Base-by-base conservation (phyloP, 2,329 filamentous ascomycete genomes). In the Sordariomycetes sp. region DNA sequence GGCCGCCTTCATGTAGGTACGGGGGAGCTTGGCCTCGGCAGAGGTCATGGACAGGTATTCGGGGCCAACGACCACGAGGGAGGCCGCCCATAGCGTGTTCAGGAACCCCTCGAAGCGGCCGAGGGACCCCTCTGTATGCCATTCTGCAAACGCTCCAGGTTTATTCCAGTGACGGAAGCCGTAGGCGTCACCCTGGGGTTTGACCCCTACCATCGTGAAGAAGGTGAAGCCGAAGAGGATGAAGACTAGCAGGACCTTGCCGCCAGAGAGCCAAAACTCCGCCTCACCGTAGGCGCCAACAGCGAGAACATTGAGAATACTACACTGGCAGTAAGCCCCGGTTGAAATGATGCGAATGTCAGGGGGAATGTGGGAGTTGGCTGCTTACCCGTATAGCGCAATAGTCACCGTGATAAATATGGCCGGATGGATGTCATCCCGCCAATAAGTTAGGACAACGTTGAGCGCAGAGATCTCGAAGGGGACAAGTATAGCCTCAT, bases 181-280 rank as follows among this genome's bases (percentile, higher is more conserved):
- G 1, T 90, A 73, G 52, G 82, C 76, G 64, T 88, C 85, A 53
- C 81, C 74, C 5, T 83, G 67, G 0, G 89, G 88, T 63, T 92
- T 92, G 28, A 87, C 89, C 37, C 88, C 88, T 7, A 90, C 75
- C 86, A 90, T 90, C 53, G 83, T 85, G 63, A 93, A 78, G 66
- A 93, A 88, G 18, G 89, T 90, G 70, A 87, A 91, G 65, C 77
- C 72, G 68, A 90, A 86, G 55, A 89, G 74, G 14, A 84, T 81
- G 60, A 85, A 73, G 63, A 87, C 87, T 53, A 89, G 75, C 24
- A 88, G 68, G 37, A 88, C 76, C 68, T 89, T 88, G 62, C 83
- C 83, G 48, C 71, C 72, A 2, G 80, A 79, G 2, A 84, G 73
- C 79, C 79, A 85, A 64, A 92, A 92, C 65, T 92, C 88, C 10